These are phyloP conservation scores for Arbutus unedo DNA, from an alignment of 148 eudicot species.

Conservation along the genomic window DNA sequence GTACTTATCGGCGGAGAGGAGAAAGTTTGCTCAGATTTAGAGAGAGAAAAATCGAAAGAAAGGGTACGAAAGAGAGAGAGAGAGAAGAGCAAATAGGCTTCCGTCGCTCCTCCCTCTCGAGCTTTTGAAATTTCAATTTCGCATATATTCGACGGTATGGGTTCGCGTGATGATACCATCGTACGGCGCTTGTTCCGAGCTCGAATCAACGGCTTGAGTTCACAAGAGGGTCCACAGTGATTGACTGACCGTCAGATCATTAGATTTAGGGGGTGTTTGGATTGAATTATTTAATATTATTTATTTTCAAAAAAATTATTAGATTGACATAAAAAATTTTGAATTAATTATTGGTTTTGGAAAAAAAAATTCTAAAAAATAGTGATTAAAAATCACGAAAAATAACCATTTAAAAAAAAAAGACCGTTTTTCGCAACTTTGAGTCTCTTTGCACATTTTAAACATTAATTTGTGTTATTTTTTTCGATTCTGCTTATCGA, in stretches of 20 bases:
- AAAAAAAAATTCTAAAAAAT: too few relatives aligned
- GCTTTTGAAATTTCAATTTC: slow-evolving; percentile 54
- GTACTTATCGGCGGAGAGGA: not conserved
- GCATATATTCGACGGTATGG: slow-evolving; percentile 39
- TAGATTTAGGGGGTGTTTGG: not conserved
- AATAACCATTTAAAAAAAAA: too few relatives aligned
- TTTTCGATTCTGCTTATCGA: too few relatives aligned
- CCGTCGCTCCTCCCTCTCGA: slow-evolving; percentile 27
- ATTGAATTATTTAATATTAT: too few relatives aligned
- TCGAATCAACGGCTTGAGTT: slow-evolving; percentile 31
- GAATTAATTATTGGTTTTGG: too few relatives aligned
- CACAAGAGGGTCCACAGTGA: slow-evolving; percentile 18
- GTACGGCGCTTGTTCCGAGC: slow-evolving; percentile 12
- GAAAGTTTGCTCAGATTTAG: slow-evolving; percentile 9
- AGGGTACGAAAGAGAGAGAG: not conserved
- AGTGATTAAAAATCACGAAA: too few relatives aligned
- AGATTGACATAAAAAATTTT: too few relatives aligned
- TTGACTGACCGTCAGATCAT: slow-evolving; percentile 23
- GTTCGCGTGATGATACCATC: slow-evolving; percentile 29
- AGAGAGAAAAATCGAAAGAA: slow-evolving; percentile 15
- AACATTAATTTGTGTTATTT: too few relatives aligned
- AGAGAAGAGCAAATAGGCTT: slow-evolving; percentile 20
- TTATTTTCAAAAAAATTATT: too few relatives aligned
- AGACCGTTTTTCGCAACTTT: too few relatives aligned
- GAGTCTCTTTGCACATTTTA: too few relatives aligned